Evolutionary conservation across 495 filamentous ascomycete genomes (phyloP), one percentile per base, ranked within the genome.

Genomic region (Xylaria nigripes): DNA sequence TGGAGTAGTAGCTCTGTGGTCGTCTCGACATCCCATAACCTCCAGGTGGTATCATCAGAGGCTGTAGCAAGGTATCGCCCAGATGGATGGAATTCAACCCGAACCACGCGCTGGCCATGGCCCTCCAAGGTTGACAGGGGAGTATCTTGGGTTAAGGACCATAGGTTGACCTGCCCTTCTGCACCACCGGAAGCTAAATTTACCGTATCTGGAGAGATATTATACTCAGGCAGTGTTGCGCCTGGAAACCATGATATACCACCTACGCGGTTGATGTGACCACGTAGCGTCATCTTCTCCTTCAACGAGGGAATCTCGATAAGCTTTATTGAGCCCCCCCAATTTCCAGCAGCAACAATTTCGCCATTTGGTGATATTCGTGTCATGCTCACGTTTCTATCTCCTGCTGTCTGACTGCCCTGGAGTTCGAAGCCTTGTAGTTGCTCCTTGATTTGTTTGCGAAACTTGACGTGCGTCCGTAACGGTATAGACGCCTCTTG

Each of bases 1-100:
- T 97, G 94, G 3, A 96, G 72, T 0, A 92, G 76, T 3, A 98
- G 73, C 60, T 97, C 91, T 2, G 85, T 84, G 0, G 80, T 86
- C 1, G 84, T 92, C 50, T 87, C 81, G 0, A 96, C 79, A 63
- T 99, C 94, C 94, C 94, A 99, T 51, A 99, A 70, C 22, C 93
- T 82, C 93, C 93, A 99, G 0, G 92, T 96, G 3, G 91, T 96
- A 65, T 99, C 93, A 61, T 89, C 92, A 1, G 90, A 95, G 1
- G 93, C 93, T 0, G 90, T 95, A 1, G 93, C 93, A 21, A 96
- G 79, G 62, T 92, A 96, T 51, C 79, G 77, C 16, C 93, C 92
- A 3, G 88, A 94, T 0, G 93, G 93, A 59, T 99, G 94, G 64
- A 97, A 94, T 58, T 96, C 94, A 38, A 94, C 84, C 50, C 94